A percentile compares a stretch with the other conserved stretches of the same genome.
Conservation (phyloP, 169 alveolate genomes). For the Cryptosporidium sp. region DNA sequence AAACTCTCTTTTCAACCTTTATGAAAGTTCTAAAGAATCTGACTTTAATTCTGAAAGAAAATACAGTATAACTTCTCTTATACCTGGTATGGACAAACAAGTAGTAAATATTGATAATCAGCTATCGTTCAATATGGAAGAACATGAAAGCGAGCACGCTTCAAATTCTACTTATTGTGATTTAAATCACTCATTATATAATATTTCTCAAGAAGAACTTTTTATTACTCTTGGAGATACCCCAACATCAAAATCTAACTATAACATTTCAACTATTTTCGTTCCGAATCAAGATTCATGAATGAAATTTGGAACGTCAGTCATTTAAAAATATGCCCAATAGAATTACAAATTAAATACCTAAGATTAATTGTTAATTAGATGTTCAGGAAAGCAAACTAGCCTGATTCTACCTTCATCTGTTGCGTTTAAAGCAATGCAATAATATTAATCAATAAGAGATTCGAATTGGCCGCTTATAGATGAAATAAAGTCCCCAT, state of each 20-base stretch:
- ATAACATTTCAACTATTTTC: slow-evolving; percentile 40
- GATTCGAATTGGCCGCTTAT: slow-evolving; percentile 66
- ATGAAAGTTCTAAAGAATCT: neutral
- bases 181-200: neutral
- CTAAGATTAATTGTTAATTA: neutral
- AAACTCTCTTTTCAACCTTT: neutral
- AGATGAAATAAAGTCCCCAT: slow-evolving; percentile 67
- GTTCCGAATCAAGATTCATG: slow-evolving; percentile 72
- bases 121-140: neutral
- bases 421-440: neutral
- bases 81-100: slow-evolving; percentile 8
- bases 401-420: slow-evolving; percentile 2
- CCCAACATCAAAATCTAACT: slow-evolving; percentile 61
- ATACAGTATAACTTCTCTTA: neutral
- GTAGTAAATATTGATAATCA: neutral
- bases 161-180: neutral
- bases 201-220: slow-evolving; percentile 63
- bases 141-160: slow-evolving; percentile 1
- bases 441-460: neutral
- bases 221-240: slow-evolving; percentile 70
- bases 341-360: neutral
- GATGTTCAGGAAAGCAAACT: neutral
- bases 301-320: neutral
- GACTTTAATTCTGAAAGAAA: neutral
- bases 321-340: neutral